These are phyloP conservation scores for Phytopythium litorale DNA, from an alignment of 352 stramenopile genomes.

Conservation along the genomic window DNA sequence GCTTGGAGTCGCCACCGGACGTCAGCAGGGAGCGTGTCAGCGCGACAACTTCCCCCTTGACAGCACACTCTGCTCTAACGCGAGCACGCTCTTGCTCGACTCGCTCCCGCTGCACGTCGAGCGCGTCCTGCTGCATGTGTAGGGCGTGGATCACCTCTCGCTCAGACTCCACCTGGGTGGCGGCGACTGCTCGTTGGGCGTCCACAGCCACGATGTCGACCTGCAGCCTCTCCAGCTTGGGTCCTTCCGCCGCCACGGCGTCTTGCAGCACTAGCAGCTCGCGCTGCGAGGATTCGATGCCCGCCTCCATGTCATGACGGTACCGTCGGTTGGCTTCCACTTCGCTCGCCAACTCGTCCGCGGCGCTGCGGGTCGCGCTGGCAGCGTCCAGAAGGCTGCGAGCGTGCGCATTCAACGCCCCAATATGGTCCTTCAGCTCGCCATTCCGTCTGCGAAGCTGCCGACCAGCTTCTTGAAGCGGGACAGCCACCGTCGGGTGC, in stretches of 20 bases:
- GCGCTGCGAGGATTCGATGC: neutral
- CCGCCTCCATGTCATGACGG: neutral
- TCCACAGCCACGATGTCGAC: neutral
- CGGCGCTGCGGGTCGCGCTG: neutral
- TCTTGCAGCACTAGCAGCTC: neutral
- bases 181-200: neutral
- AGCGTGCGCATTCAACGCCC: neutral
- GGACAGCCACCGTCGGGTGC: constrained; percentile 26
- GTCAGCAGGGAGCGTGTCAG: neutral
- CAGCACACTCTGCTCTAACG: neutral
- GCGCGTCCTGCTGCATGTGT: no score
- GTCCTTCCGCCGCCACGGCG: neutral
- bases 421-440: neutral
- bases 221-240: neutral
- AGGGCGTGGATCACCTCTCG: neutral
- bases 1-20: no score
- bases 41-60: constrained; percentile 5
- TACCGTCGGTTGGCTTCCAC: neutral
- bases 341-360: neutral
- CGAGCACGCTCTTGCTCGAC: neutral
- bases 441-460: constrained; percentile 18
- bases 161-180: neutral
- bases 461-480: constrained; percentile 19
- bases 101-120: neutral
- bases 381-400: neutral